Evolutionary conservation across 2,329 filamentous ascomycete species (phyloP), one percentile per base, ranked within the genome.

Genomic region (Colletotrichum orbiculare): DNA sequence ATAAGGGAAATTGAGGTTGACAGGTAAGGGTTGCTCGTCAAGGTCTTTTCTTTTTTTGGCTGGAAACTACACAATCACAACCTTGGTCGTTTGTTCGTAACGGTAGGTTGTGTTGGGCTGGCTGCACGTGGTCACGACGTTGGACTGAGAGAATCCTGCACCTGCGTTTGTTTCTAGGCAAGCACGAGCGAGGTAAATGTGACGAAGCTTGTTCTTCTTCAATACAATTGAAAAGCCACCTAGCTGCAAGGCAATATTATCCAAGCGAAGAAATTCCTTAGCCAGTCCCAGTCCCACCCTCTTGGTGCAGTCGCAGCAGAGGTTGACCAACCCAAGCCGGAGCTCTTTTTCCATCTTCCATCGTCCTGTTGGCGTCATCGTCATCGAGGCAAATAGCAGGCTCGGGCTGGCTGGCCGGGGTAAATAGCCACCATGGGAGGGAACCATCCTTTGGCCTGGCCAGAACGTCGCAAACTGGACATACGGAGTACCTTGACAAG

Each of bases 1-100:
- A 41, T 49, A 57, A 47, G 59, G 2, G 57, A 50, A 62, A 64
- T 64, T 64, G 62, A 65, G 50, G 50, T 52, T 45, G 50, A 43
- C 12, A 17, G 43, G 55, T 37, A 49, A 58, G 55, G 55, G 45
- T 38, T 50, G 39, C n/a, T 3, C 8, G 3, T n/a, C 42, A 43
- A 13, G 12, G 9, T 15, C 42, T 15, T 43, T 43, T 8, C 13
- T 15, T 43, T 13, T 15, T 13, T 7, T 43, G 42, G 13, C 42
- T 43, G 42, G 5, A 13, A 43, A 8, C 15, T n/a, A n/a, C 8
- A 43, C 8, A 3, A 13, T n/a, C 13, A 13, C 13, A 43, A 43
- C 25, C 25, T 25, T 25, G 25, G 25, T 25, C 25, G 25, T 25
- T 25, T 25, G 25, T 25, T 25, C 25, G 25, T 25, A 25, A 4